Evolutionary conservation across 116 monocot genomes (phyloP).

Genomic region (Zostera marina): DNA sequence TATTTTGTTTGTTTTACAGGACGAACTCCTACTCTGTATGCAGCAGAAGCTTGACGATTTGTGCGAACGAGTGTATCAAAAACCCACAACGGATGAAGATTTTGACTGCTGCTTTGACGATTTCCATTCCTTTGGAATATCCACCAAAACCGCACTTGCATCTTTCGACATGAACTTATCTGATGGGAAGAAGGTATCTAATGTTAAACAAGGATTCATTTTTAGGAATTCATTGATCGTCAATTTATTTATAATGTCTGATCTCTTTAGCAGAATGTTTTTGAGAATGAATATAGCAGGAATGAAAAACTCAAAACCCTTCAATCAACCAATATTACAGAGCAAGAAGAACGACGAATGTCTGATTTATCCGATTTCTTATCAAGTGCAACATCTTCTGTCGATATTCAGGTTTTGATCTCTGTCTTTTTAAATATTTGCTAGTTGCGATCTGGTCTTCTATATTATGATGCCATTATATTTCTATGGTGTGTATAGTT

Average conservation of each 20-base stretch:
- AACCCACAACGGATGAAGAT: constrained; percentile 3
- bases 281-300: constrained; percentile 12
- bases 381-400: constrained; percentile 54
- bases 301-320: constrained; percentile 15
- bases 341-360: constrained; percentile 82
- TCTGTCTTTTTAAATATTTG: neutral
- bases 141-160: constrained; percentile 10
- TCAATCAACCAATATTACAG: constrained; percentile 6
- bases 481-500: constrained; percentile 14
- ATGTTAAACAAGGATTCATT: neutral
- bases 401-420: constrained; percentile 53
- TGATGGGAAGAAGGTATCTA: constrained; percentile 17
- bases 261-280: constrained; percentile 11
- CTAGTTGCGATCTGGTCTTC: neutral
- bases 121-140: constrained; percentile 5
- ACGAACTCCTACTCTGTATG: constrained; percentile 57
- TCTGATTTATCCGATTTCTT: constrained; percentile 88
- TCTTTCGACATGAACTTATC: constrained; percentile 9
- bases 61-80: constrained; percentile 38
- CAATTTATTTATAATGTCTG: constrained; percentile 1
- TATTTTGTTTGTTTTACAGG: constrained; percentile 23
- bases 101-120: constrained; percentile 5
- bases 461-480: neutral
- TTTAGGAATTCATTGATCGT: constrained; percentile 2
- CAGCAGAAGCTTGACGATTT: constrained; percentile 77